Evolutionary conservation across 2,329 filamentous ascomycete genomes (phyloP), one percentile per base, ranked within the genome.

Genomic region (Penicillium italicum): DNA sequence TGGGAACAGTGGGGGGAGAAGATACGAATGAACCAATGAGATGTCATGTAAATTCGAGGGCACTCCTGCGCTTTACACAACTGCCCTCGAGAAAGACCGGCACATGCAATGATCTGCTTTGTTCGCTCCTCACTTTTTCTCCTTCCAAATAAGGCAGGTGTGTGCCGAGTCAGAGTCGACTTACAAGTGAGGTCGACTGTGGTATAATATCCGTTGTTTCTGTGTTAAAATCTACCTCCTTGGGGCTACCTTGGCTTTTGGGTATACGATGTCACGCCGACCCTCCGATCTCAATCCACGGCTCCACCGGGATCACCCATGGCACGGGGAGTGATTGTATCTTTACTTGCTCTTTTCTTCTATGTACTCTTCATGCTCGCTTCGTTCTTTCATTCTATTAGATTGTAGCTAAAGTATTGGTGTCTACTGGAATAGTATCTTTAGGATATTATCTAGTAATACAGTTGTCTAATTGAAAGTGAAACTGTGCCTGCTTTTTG

Each of bases 221-320:
- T 20, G 20, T 12, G 28, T 41, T 9, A 16, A 45, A n/a, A 47
- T 14, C 44, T 43, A 54, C 26, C 1, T 28, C 5, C 44, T 31
- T 33, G 44, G 26, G 26, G 14, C 16, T 49, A 53, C 51, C 24
- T 43, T 12, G 22, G 22, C n/a, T 36, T 26, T 20, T 31, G 28
- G 28, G 43, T 36, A 43, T 56, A 48, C 50, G 44, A 56, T 56
- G 50, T 54, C 36, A 49, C 56, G 46, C 54, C 55, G 55, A 59
- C 56, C 58, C 56, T 59, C 56, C 56, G 60, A 52, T 57, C 43
- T 55, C 33, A 55, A 53, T 46, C 37, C 46, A 59, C 38, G 58
- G 58, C 55, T 58, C 59, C 59, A 62, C 55, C 26, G 34, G 54
- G 58, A 59, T 62, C 58, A 55, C 50, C 62, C 58, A 60, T 62